A percentile compares a stretch with the other conserved stretches of the same genome.
Conservation (phyloP, 495 filamentous ascomycete genomes). For the Penicillium cinerascens region DNA sequence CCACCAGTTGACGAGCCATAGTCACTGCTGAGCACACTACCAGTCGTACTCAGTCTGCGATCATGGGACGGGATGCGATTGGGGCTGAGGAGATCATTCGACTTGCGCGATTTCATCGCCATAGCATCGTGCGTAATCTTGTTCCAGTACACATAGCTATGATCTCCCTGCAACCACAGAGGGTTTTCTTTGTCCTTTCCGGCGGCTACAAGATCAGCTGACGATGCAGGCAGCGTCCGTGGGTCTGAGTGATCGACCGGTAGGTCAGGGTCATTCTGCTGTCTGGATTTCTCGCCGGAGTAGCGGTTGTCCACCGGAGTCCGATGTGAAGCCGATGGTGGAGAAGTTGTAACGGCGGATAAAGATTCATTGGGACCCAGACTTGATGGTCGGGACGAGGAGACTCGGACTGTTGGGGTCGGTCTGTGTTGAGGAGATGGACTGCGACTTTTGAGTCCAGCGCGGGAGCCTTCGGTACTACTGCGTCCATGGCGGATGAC, state of each 20-base stretch:
- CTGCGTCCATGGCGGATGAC: conserved; percentile 54
- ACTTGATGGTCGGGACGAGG: conserved; percentile 24
- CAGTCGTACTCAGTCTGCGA: conserved; percentile 29
- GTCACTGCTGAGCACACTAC: conserved; percentile 48
- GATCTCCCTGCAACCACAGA: conserved; percentile 50
- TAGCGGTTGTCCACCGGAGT: conserved; percentile 27
- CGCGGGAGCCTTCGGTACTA: conserved; percentile 49
- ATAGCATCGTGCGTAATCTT: conserved; percentile 45
- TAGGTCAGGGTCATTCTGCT: background rate
- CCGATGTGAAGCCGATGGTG: conserved; percentile 33
- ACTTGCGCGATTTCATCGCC: conserved; percentile 29
- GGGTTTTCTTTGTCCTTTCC: conserved; percentile 38
- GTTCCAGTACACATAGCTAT: conserved; percentile 53
- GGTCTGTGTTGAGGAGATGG: conserved; percentile 47
- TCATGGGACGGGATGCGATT: conserved; percentile 22
- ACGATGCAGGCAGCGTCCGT: conserved; percentile 7
- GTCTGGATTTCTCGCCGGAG: conserved; percentile 13
- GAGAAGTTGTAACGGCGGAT: conserved; percentile 36
- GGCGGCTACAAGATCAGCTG: conserved; percentile 15
- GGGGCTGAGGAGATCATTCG: conserved; percentile 27
- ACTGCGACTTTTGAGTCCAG: conserved; percentile 44
- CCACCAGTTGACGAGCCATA: conserved; percentile 36
- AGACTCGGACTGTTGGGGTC: conserved; percentile 10
- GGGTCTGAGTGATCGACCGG: background rate
- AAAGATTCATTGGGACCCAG: conserved; percentile 25